Base-by-base conservation (phyloP, 2,329 filamentous ascomycete species). In the Rhynchosporium graminicola region DNA sequence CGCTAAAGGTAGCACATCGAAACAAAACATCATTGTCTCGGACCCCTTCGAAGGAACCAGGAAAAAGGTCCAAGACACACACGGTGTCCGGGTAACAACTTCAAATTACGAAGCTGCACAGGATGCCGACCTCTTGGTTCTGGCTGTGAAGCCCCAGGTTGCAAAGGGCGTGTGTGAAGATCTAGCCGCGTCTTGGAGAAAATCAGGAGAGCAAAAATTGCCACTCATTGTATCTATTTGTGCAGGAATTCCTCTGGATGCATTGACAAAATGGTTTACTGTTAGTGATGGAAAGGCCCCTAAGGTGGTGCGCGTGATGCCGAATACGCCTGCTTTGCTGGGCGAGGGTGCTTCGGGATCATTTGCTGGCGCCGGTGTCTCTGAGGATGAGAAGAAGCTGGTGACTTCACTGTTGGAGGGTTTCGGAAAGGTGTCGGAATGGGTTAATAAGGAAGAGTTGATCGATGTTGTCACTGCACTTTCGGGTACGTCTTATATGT, bases 401-500 rank as follows among this genome's bases (percentile, higher is more conserved):
- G 58, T 60, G 8, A 60, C 58, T 13, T 38, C 58, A 9, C 36
- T 60, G 28, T 28, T 60, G 40, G 48, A 43, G 20, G 58, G 58
- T 13, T 60, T 60, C 38, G 42, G 58, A 7, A 60, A 60, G 20
- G 58, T 60, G 1, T 60, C 58, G 28, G 58, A 60, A 20, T 60
- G 58, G 58, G 58, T 60, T 20, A 38, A 60, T 10, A 31, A 28
- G 15, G 58, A 60, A 31, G 58, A 60, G 48, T 55, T 60, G 58
- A 60, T 60, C 13, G 58, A 60, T 60, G 48, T 60, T 36, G 58
- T 60, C 26, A 60, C 58, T 5, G 58, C 48, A 28, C 58, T 60
- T 38, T 60, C 58, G 33, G 58, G 58, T 60, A 60, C 28, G 48
- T 29, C 45, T 59, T 8, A 1, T 7, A 3, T 43, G 47, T 26